Percentiles rank a stretch among this genome's conserved stretches.
Conservation (phyloP, 768 basidiomycete genomes). For the Mycena epipterygia region DNA sequence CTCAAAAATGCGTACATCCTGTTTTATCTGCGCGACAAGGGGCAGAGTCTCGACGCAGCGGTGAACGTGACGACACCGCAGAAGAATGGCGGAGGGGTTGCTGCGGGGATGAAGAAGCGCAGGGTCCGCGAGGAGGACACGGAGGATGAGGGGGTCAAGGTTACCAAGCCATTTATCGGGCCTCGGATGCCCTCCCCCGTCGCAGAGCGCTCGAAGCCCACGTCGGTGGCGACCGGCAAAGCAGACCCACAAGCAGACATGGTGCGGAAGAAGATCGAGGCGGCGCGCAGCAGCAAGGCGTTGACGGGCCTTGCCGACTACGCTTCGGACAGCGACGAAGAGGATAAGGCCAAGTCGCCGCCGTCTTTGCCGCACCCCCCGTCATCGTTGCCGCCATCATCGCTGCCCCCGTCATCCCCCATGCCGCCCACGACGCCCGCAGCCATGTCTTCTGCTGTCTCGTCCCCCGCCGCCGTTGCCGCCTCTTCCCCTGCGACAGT, state of each 20-base stretch:
- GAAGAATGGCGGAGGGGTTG: constrained; percentile 50
- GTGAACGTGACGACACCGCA: constrained; percentile 51
- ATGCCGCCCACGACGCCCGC: constrained; percentile 49
- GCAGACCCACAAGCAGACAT: constrained; percentile 67
- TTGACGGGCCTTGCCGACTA: constrained; percentile 44
- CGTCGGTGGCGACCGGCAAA: constrained; percentile 41
- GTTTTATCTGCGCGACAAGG: constrained; percentile 89
- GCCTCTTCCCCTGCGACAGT: constrained; percentile 47
- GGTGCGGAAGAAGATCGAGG: constrained; percentile 68
- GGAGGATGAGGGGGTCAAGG: constrained; percentile 66
- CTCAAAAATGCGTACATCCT: constrained; percentile 93
- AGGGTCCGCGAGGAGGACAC: constrained; percentile 57
- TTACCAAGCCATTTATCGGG: constrained; percentile 70
- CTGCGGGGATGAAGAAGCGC: constrained; percentile 66
- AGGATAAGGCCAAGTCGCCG: constrained; percentile 27
- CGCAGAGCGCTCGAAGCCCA: constrained; percentile 41
- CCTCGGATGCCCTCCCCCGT: constrained; percentile 70
- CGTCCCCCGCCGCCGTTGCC: constrained; percentile 42
- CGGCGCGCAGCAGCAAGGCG: constrained; percentile 44
- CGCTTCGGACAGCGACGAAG: constrained; percentile 46
- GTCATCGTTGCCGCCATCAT: constrained; percentile 42
- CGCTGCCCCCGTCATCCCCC: constrained; percentile 42
- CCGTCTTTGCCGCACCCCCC: constrained; percentile 46
- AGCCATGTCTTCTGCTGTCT: constrained; percentile 47
- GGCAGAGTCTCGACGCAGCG: constrained; percentile 78